Percentiles rank a stretch among this genome's conserved stretches.
Conservation (phyloP, 257 asterid species). For the Gentiana straminea region DNA sequence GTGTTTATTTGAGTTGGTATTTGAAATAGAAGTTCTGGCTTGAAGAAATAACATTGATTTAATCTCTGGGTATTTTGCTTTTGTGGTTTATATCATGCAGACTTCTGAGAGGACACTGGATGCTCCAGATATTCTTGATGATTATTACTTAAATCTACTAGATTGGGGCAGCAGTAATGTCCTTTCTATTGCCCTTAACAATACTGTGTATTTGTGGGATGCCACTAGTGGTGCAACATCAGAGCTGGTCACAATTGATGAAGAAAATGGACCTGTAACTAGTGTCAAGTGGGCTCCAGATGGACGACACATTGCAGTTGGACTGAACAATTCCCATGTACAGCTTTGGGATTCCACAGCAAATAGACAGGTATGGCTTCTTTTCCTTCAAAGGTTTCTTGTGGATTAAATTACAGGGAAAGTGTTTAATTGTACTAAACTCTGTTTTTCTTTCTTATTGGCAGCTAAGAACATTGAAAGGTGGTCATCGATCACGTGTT, state of each 20-base stretch:
- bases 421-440: not conserved
- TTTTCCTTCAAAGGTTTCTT: not conserved
- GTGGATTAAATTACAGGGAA: not conserved
- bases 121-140: constrained; percentile 18
- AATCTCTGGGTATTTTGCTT: not conserved
- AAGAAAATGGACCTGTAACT: constrained; percentile 77
- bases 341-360: constrained; percentile 93
- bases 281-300: constrained; percentile 98
- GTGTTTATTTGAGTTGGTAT: too few relatives aligned
- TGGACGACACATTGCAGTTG: constrained; percentile 73
- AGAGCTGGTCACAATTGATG: constrained; percentile 70
- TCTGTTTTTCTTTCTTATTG: constrained; percentile 6
- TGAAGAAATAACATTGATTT: not conserved
- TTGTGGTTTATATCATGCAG: not conserved
- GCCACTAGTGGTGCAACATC: constrained; percentile 69
- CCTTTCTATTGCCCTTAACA: constrained; percentile 15
- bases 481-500: constrained; percentile 62
- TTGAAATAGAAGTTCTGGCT: not conserved
- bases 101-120: constrained; percentile 17
- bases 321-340: constrained; percentile 69
- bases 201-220: constrained; percentile 38
- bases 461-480: constrained; percentile 81
- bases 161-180: constrained; percentile 23
- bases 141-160: constrained; percentile 13
- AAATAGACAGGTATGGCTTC: constrained; percentile 46